phyloP scores from a whole-genome alignment of 192 early-diverging fungal genomes.

The Coemansia sp. region DNA sequence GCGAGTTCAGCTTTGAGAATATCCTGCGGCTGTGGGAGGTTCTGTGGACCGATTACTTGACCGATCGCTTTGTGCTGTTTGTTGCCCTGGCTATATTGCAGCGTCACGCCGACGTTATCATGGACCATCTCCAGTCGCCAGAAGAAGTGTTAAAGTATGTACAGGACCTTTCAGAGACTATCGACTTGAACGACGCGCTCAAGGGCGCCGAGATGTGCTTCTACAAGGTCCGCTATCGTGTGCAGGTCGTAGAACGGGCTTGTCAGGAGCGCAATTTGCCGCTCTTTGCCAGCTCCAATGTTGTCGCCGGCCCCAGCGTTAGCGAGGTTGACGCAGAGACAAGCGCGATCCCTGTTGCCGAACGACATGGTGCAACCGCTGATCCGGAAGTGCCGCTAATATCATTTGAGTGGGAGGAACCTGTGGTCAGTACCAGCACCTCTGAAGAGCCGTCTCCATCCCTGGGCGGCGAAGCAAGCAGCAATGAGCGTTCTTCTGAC shows the following conservation, averaged over 20 bases:
- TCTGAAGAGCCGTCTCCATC: conserved; percentile 6
- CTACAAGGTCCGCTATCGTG: conserved; percentile 51
- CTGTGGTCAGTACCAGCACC: conserved; percentile 12
- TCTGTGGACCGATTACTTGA: conserved; percentile 71
- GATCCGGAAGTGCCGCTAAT: conserved; percentile 44
- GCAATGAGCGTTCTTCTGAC: background rate
- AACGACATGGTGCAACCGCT: background rate
- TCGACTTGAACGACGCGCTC: conserved; percentile 73
- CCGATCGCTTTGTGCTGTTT: conserved; percentile 87
- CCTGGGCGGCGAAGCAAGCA: background rate
- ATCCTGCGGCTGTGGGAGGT: conserved; percentile 89
- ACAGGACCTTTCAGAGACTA: conserved; percentile 81
- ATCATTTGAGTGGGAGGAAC: conserved; percentile 43
- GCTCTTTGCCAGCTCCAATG: conserved; percentile 1
- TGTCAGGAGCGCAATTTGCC: conserved; percentile 25
- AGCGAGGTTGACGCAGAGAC: background rate
- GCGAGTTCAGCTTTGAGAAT: conserved; percentile 91
- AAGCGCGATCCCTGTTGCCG: conserved; percentile 1
- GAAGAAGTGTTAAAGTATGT: conserved; percentile 95
- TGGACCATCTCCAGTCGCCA: conserved; percentile 77
- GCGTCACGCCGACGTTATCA: conserved; percentile 77
- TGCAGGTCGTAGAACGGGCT: conserved; percentile 29
- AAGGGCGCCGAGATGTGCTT: conserved; percentile 77
- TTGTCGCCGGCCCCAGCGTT: background rate
- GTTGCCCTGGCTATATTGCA: conserved; percentile 95